Conservation (phyloP, 768 basidiomycete genomes). For the Hericium rajendrae region DNA sequence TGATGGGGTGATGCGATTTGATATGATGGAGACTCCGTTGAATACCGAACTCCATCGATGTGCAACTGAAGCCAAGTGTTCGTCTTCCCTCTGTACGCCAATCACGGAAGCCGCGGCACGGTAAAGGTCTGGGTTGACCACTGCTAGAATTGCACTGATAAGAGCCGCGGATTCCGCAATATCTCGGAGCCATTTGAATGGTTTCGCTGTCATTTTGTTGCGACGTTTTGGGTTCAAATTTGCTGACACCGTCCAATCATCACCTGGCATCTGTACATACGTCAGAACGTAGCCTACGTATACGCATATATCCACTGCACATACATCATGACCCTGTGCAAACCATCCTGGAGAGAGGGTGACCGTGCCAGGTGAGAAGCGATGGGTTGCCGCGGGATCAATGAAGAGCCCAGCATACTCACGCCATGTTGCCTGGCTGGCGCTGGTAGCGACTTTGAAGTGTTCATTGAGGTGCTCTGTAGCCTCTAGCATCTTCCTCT, state of each 20-base stretch:
- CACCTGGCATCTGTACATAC: not conserved
- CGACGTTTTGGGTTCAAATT: not conserved
- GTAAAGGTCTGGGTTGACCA: too few relatives aligned
- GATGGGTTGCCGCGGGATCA: too few relatives aligned
- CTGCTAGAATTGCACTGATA: not conserved
- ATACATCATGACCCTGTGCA: not conserved
- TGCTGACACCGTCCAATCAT: too few relatives aligned
- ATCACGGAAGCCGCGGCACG: too few relatives aligned
- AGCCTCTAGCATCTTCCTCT: too few relatives aligned
- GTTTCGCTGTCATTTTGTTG: not conserved
- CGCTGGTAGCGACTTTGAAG: too few relatives aligned
- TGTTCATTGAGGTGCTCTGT: too few relatives aligned
- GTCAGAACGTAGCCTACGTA: not conserved
- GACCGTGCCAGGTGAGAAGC: not conserved
- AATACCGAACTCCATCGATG: too few relatives aligned
- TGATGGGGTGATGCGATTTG: not conserved
- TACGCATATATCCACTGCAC: not conserved
- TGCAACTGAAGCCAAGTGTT: too few relatives aligned
- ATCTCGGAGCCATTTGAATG: not conserved
- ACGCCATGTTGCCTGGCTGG: too few relatives aligned
- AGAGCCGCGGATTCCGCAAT: not conserved
- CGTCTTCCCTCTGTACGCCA: too few relatives aligned
- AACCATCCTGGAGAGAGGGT: not conserved
- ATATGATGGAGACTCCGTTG: not conserved
- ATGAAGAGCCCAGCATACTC: too few relatives aligned